Base-by-base conservation (phyloP, 2,329 filamentous ascomycete species). In the Aspergillus novofumigatus region DNA sequence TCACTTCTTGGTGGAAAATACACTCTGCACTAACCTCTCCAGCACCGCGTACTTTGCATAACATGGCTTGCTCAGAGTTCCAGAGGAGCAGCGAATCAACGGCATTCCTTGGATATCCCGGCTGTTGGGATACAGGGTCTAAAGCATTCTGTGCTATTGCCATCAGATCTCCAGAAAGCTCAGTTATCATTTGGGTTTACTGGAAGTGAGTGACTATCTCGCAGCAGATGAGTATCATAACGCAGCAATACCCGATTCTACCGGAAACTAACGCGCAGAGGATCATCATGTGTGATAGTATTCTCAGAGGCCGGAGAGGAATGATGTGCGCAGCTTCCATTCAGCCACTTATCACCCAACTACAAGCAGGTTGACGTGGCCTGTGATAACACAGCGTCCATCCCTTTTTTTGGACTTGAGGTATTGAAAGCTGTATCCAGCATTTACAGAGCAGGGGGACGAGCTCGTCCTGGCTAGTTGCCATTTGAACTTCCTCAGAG, bases 171-270 rank as follows among this genome's bases (percentile, higher is more conserved):
- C 29, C 10, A 5, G 29, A 14, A 32, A 32, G 10, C 29, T 32
- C 29, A 14, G 2, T 23, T 23, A 23, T 23, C 23, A 23, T 1
- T 32, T 11, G 10, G 10, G 10, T 5, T 32, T 10, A 32, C 29
- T 32, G 29, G 4, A 14, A 32, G 29, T 11, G 10, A 32, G 10
- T 11, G 11, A 4, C 10, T 11, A 14, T 29, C 28, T 9, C 28
- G 3, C 28, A 29, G 14, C 29, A 4, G 10, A 14, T 32, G 29
- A 5, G 5, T 32, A 14, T 35, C 11, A 49, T 38, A 14, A 20
- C 21, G 14, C n/a, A 60, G 29, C 9, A 60, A 48, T 2, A 63
- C 32, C 7, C 54, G 55, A 54, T 60, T 60, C 25, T 60, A 55
- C 32, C 48, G 38, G n/a, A 52, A 59, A 32, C 60, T 48, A 26